Evolutionary conservation across 1,284 basidiomycete species (phyloP).

Genomic region (Crepidotus sp.): DNA sequence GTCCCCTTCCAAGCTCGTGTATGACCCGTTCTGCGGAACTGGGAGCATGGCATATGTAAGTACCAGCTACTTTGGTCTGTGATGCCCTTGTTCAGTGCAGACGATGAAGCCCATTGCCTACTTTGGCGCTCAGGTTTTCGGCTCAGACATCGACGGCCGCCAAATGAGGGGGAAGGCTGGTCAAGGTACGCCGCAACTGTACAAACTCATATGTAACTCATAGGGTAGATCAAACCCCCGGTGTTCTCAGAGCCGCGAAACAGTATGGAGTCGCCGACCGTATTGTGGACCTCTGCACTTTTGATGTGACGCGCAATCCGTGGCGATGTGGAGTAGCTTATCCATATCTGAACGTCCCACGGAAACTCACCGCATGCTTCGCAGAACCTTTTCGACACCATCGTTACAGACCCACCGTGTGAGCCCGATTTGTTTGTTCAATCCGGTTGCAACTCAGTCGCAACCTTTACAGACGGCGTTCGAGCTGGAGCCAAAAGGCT

Average conservation of each 20-base stretch:
- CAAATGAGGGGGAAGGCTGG: slow-evolving; percentile 91
- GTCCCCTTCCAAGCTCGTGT: slow-evolving; percentile 80
- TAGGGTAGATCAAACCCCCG: slow-evolving; percentile 32
- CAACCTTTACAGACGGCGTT: slow-evolving; percentile 78
- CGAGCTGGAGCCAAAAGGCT: slow-evolving; percentile 93
- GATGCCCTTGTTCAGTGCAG: slow-evolving; percentile 4
- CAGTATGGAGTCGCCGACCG: slow-evolving; percentile 77
- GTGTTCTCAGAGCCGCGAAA: slow-evolving; percentile 71
- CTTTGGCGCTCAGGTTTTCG: slow-evolving; percentile 83
- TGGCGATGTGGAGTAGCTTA: slow-evolving; percentile 65
- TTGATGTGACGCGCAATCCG: slow-evolving; percentile 85
- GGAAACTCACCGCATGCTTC: neutral
- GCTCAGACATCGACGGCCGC: slow-evolving; percentile 95
- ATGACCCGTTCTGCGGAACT: slow-evolving; percentile 96
- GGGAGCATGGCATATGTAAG: slow-evolving; percentile 90
- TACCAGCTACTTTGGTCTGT: slow-evolving; percentile 13
- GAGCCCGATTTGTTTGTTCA: slow-evolving; percentile 24
- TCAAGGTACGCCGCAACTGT: slow-evolving; percentile 2
- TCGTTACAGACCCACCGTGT: slow-evolving; percentile 93
- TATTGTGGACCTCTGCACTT: slow-evolving; percentile 81
- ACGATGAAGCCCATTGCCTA: slow-evolving; percentile 61
- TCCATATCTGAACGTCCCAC: neutral
- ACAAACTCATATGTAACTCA: neutral
- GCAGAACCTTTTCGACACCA: slow-evolving; percentile 77
- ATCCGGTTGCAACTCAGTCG: neutral